Conservation (phyloP, 129 eudicot genomes). For the Helichrysum umbraculigerum region DNA sequence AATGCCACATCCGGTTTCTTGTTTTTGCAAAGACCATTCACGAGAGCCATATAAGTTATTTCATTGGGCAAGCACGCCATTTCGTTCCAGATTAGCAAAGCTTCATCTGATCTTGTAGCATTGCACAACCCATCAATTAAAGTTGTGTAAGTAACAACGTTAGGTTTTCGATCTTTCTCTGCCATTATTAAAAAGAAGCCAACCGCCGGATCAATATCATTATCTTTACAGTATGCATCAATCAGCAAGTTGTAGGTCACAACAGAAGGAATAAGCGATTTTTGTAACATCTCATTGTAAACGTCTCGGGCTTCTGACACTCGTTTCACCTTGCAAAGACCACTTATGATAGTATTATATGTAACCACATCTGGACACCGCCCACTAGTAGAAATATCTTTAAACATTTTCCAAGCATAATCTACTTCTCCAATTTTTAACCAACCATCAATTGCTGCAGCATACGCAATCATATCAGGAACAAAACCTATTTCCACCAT, state of each 20-base stretch:
- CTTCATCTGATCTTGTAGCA: constrained; percentile 70
- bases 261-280: constrained; percentile 71
- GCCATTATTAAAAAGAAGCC: constrained; percentile 50
- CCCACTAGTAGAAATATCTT: constrained; percentile 54
- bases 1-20: constrained; percentile 53
- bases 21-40: constrained; percentile 84
- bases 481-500: constrained; percentile 66
- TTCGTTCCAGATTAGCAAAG: constrained; percentile 55
- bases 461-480: constrained; percentile 67
- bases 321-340: constrained; percentile 68
- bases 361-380: constrained; percentile 74
- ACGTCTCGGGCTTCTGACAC: constrained; percentile 58
- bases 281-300: constrained; percentile 53
- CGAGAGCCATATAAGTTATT: constrained; percentile 78
- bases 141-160: constrained; percentile 66
- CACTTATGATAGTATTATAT: constrained; percentile 66
- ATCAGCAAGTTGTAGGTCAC: constrained; percentile 78
- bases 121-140: constrained; percentile 79
- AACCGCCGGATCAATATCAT: constrained; percentile 59
- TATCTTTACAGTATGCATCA: constrained; percentile 74
- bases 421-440: constrained; percentile 63
- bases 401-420: constrained; percentile 58
- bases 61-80: constrained; percentile 68
- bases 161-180: constrained; percentile 57
- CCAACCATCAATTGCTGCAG: constrained; percentile 77